A percentile compares a stretch with the other conserved stretches of the same genome.
Conservation (phyloP, 2,329 filamentous ascomycete genomes). For the Calonectria hongkongensis region DNA sequence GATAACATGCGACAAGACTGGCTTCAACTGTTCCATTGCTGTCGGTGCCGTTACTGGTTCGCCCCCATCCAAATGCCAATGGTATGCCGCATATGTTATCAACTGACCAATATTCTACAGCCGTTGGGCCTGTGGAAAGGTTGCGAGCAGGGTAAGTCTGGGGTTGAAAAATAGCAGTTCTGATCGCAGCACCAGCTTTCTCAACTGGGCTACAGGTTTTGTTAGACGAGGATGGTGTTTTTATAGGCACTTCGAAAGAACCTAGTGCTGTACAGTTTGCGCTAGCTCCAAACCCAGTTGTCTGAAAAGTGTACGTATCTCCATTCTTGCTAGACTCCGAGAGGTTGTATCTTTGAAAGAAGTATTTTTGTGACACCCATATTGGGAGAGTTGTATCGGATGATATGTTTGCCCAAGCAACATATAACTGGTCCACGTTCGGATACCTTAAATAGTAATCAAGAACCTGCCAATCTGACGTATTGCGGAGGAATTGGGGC, state of each 20-base stretch:
- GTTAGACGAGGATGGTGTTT: neutral
- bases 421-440: conserved; percentile 57
- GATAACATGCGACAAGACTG: conserved; percentile 51
- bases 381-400: conserved; percentile 65
- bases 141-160: neutral
- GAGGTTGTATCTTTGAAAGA: conserved; percentile 68
- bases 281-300: conserved; percentile 54
- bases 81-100: too few relatives aligned
- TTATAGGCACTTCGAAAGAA: conserved; percentile 17
- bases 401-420: conserved; percentile 67
- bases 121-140: conserved; percentile 27
- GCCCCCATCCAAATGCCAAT: conserved; percentile 49
- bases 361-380: conserved; percentile 67
- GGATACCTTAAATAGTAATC: neutral
- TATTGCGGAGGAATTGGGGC: conserved; percentile 46
- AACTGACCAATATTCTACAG: too few relatives aligned
- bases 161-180: neutral
- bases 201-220: conserved; percentile 17
- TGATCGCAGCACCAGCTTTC: neutral
- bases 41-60: conserved; percentile 30
- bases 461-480: neutral
- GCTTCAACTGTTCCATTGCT: conserved; percentile 44
- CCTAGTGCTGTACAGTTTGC: conserved; percentile 48
- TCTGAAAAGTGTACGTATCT: conserved; percentile 43
- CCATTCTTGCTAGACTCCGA: neutral